Percentiles rank a stretch among this genome's conserved stretches.
phyloP scores from a whole-genome alignment of 2,329 filamentous ascomycete species.

The Pseudogymnoascus sp. region DNA sequence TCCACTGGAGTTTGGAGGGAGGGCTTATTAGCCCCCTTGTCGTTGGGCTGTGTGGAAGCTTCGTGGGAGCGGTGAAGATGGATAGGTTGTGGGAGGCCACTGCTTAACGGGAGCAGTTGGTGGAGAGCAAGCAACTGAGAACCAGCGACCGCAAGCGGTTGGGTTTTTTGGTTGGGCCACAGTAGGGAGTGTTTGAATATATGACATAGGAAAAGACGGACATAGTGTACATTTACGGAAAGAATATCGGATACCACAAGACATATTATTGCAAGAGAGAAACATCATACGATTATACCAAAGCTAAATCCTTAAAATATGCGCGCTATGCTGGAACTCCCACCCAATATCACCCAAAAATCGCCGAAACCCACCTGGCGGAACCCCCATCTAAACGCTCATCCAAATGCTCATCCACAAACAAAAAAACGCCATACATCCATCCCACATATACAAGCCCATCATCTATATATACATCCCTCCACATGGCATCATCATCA shows the following conservation, averaged over 20 bases:
- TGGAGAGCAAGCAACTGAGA: background rate
- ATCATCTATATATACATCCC: background rate
- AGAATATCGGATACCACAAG: background rate
- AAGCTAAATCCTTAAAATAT: background rate
- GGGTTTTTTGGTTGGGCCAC: background rate
- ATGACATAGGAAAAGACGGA: background rate
- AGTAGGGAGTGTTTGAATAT: background rate
- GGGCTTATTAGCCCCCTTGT: constrained; percentile 53
- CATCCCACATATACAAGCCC: background rate
- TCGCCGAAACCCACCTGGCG: background rate
- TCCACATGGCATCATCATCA: background rate
- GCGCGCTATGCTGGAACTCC: background rate
- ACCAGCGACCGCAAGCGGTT: background rate
- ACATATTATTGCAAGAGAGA: background rate
- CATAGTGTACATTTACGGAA: background rate
- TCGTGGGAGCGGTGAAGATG: constrained; percentile 39
- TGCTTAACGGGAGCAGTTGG: constrained; percentile 16
- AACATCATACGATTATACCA: constrained; percentile 1
- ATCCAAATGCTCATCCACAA: background rate
- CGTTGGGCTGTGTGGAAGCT: constrained; percentile 50
- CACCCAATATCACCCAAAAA: background rate
- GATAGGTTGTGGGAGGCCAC: constrained; percentile 38
- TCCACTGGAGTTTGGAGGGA: constrained; percentile 71
- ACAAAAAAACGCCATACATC: background rate
- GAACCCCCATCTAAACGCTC: background rate